Evolutionary conservation across 495 filamentous ascomycete species (phyloP).

Genomic region (Hyaloscypha variabilis): DNA sequence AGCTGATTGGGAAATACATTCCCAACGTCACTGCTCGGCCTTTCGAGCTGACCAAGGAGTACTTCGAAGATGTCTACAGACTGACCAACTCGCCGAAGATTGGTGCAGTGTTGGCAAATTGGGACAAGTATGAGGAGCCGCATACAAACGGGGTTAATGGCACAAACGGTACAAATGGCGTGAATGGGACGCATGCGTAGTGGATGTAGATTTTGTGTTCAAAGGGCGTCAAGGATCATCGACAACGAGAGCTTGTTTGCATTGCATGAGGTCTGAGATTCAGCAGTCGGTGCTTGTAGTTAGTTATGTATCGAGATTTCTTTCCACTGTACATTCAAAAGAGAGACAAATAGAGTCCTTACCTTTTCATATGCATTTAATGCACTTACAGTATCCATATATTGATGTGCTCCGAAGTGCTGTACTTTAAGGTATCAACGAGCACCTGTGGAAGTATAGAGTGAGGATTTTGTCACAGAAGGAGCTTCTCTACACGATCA

Average conservation of each 20-base stretch:
- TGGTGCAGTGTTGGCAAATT: slow-evolving; percentile 85
- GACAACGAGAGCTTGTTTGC: background rate
- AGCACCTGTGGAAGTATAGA: too few relatives aligned
- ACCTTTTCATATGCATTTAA: background rate
- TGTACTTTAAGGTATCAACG: too few relatives aligned
- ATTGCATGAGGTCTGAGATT: background rate
- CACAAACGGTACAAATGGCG: slow-evolving; percentile 6
- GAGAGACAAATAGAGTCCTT: background rate
- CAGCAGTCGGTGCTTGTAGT: slow-evolving; percentile 1
- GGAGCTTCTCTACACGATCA: too few relatives aligned
- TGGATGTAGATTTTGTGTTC: background rate
- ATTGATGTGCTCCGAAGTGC: too few relatives aligned
- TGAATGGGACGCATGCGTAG: slow-evolving; percentile 16
- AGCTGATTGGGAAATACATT: slow-evolving; percentile 97
- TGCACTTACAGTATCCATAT: too few relatives aligned
- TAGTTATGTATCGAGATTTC: background rate
- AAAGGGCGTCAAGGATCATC: slow-evolving; percentile 1
- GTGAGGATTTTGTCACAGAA: too few relatives aligned
- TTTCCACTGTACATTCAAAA: background rate
- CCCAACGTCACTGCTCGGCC: slow-evolving; percentile 96
- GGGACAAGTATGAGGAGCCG: slow-evolving; percentile 62
- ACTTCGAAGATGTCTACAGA: slow-evolving; percentile 97
- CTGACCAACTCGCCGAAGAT: slow-evolving; percentile 94
- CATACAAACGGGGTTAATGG: slow-evolving; percentile 34
- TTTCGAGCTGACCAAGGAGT: slow-evolving; percentile 95